Percentiles rank a stretch among this genome's conserved stretches.
Conservation (phyloP, 805 yeast species). For the Sugiyamaella smithiae region DNA sequence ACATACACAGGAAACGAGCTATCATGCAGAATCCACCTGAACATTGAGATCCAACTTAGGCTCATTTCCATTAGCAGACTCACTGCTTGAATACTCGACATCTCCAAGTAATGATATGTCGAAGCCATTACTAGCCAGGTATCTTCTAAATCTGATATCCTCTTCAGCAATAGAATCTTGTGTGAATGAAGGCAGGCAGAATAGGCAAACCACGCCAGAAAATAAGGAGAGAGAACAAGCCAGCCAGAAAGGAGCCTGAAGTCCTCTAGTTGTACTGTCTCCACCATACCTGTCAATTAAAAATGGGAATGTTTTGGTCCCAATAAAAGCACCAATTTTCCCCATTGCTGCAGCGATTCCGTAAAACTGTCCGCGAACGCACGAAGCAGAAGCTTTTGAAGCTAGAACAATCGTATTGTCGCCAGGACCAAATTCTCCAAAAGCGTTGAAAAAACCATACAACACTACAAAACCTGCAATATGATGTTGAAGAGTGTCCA, state of each 20-base stretch:
- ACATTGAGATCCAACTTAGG: not conserved
- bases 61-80: not conserved
- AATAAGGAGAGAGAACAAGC: conserved; percentile 72
- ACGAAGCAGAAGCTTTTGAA: conserved; percentile 78
- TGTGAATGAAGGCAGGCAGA: conserved; percentile 73
- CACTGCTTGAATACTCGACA: conserved; percentile 1
- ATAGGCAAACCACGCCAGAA: conserved; percentile 63
- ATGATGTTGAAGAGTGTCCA: conserved; percentile 51
- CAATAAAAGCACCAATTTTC: conserved; percentile 87
- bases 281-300: conserved; percentile 59
- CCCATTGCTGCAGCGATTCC: conserved; percentile 90
- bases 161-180: conserved; percentile 79
- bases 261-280: conserved; percentile 46
- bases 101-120: conserved; percentile 59
- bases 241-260: conserved; percentile 75
- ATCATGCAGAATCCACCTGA: too few species aligned
- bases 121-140: conserved; percentile 64
- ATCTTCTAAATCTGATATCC: conserved; percentile 65
- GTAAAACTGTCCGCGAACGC: conserved; percentile 85
- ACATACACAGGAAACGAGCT: too few species aligned
- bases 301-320: conserved; percentile 82
- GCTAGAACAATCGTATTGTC: conserved; percentile 86
- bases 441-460: conserved; percentile 78
- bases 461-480: conserved; percentile 78
- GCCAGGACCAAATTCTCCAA: conserved; percentile 94